These are phyloP conservation scores for Phytophthora cactorum DNA, from an alignment of 352 stramenopile genomes.

Conservation along the genomic window DNA sequence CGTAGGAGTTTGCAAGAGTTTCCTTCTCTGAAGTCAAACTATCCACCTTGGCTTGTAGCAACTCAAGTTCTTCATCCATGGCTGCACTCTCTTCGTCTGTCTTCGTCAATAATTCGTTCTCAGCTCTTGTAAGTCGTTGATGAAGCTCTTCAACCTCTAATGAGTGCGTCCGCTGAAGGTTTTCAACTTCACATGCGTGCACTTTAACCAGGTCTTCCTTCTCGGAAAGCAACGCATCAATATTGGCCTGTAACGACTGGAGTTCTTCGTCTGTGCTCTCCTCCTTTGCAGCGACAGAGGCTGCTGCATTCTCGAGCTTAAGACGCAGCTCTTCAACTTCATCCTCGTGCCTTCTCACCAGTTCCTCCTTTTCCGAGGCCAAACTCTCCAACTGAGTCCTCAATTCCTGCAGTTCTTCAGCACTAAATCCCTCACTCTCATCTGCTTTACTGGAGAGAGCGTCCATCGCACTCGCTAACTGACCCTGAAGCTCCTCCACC, in stretches of 20 bases:
- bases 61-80: slow-evolving; percentile 39
- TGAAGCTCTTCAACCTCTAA: background rate
- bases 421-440: slow-evolving; percentile 2
- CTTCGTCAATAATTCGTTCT: background rate
- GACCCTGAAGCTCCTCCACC: slow-evolving; percentile 32
- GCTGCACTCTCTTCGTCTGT: slow-evolving; percentile 15
- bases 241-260: slow-evolving; percentile 22
- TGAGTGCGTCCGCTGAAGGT: slow-evolving; percentile 9
- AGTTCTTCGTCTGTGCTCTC: slow-evolving; percentile 35
- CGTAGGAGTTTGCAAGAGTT: slow-evolving; percentile 2
- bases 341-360: slow-evolving; percentile 12
- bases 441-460: slow-evolving; percentile 12
- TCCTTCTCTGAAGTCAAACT: slow-evolving; percentile 21
- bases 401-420: slow-evolving; percentile 21
- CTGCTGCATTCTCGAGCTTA: slow-evolving; percentile 25
- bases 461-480: slow-evolving; percentile 36
- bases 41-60: slow-evolving; percentile 24
- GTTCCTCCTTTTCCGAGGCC: slow-evolving; percentile 10
- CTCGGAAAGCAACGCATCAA: slow-evolving; percentile 22
- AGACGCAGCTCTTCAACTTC: slow-evolving; percentile 29
- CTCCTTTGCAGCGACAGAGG: slow-evolving; percentile 1
- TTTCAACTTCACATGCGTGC: slow-evolving; percentile 19
- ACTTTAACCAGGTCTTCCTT: slow-evolving; percentile 15
- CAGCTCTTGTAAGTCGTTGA: background rate
- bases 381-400: slow-evolving; percentile 19